Conservation (phyloP, 2,329 filamentous ascomycete species). For the Phialophora expanda region DNA sequence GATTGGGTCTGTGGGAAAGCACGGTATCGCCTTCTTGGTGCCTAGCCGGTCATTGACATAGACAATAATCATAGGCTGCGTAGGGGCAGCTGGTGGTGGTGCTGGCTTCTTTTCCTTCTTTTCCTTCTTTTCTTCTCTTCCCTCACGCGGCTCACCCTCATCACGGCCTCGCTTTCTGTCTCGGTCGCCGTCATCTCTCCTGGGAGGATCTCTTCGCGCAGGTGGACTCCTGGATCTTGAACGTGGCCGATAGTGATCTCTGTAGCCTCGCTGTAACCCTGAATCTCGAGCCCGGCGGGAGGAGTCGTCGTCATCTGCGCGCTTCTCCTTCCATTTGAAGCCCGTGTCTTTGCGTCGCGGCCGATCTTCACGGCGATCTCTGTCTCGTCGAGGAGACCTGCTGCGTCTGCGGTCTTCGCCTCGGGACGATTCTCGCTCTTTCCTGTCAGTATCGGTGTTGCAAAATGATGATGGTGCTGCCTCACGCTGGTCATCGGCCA, state of each 20-base stretch:
- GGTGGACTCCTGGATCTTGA: slow-evolving; percentile 48
- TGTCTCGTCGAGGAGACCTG: slow-evolving; percentile 50
- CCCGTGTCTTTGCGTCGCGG: slow-evolving; percentile 50
- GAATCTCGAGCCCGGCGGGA: slow-evolving; percentile 51
- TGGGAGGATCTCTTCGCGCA: slow-evolving; percentile 27
- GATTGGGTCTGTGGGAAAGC: slow-evolving; percentile 81
- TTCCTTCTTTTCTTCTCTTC: slow-evolving; percentile 42
- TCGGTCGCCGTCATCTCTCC: slow-evolving; percentile 38
- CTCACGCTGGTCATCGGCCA: slow-evolving; percentile 37
- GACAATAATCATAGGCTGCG: slow-evolving; percentile 89
- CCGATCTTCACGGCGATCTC: slow-evolving; percentile 45
- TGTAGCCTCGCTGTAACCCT: slow-evolving; percentile 60
- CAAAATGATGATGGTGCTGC: slow-evolving; percentile 12
- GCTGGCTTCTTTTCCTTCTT: slow-evolving; percentile 37
- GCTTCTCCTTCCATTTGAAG: slow-evolving; percentile 57
- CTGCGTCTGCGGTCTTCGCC: slow-evolving; percentile 49
- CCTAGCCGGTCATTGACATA: slow-evolving; percentile 94
- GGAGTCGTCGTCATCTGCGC: slow-evolving; percentile 50
- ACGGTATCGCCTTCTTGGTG: slow-evolving; percentile 93
- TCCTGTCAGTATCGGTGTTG: slow-evolving; percentile 28
- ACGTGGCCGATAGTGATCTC: slow-evolving; percentile 45
- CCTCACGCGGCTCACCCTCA: slow-evolving; percentile 33
- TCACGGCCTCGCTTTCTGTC: slow-evolving; percentile 35
- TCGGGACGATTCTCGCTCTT: slow-evolving; percentile 31
- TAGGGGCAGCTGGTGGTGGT: slow-evolving; percentile 46